Conservation (phyloP, 495 filamentous ascomycete genomes). For the Penicillium ochrochloron region DNA sequence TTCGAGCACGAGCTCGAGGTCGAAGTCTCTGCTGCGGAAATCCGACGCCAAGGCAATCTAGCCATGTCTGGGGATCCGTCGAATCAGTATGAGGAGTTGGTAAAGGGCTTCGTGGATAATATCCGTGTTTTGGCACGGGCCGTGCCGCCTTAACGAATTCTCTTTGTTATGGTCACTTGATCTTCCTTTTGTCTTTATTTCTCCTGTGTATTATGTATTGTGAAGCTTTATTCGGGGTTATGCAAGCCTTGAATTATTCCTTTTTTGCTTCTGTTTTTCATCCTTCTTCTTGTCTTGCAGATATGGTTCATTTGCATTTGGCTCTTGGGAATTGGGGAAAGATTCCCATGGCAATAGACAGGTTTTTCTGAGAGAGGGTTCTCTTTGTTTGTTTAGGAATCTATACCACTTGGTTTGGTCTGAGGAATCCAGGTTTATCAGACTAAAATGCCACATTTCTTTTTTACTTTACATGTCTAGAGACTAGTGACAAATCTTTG, state of each 20-base stretch:
- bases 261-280: background rate
- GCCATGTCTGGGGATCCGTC: slow-evolving; percentile 56
- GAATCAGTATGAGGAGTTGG: slow-evolving; percentile 72
- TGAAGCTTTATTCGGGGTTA: slow-evolving; percentile 14
- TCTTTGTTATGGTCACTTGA: slow-evolving; percentile 6
- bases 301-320: slow-evolving; percentile 28
- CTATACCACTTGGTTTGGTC: background rate
- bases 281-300: slow-evolving; percentile 14
- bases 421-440: background rate
- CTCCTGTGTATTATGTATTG: slow-evolving; percentile 26
- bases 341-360: slow-evolving; percentile 16
- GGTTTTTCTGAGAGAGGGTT: background rate
- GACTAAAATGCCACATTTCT: too few relatives aligned
- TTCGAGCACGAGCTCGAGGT: slow-evolving; percentile 91
- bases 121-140: slow-evolving; percentile 68
- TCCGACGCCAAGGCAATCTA: slow-evolving; percentile 71
- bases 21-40: slow-evolving; percentile 69
- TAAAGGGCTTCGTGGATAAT: slow-evolving; percentile 86
- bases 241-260: slow-evolving; percentile 8
- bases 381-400: background rate
- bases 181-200: background rate
- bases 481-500: too few relatives aligned
- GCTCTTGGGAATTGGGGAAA: slow-evolving; percentile 13
- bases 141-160: slow-evolving; percentile 41
- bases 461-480: too few relatives aligned